Conservation (phyloP, 495 filamentous ascomycete genomes). For the Hyphodiscus hymeniophilus region DNA sequence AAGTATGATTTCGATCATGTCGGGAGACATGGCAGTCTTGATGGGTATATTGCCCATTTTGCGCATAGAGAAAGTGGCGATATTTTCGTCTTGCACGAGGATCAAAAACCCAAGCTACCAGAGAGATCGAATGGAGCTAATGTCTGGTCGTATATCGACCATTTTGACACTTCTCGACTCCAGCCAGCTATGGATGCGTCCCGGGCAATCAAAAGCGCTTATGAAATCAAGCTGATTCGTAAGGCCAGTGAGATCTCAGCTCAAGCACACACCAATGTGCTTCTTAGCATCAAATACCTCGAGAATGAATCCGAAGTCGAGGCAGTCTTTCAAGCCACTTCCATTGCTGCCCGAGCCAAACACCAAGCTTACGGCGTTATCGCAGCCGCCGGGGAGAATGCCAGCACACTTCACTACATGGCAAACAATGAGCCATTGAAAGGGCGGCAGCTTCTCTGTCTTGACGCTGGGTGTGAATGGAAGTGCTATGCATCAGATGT, state of each 20-base stretch:
- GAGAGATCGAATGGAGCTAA: slow-evolving; percentile 35
- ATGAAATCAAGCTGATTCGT: slow-evolving; percentile 73
- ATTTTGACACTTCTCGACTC: slow-evolving; percentile 32
- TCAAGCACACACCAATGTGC: slow-evolving; percentile 61
- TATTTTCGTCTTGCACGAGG: slow-evolving; percentile 34
- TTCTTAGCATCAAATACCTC: slow-evolving; percentile 49
- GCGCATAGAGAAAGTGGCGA: slow-evolving; percentile 24
- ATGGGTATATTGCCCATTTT: slow-evolving; percentile 27
- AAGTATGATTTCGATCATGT: slow-evolving; percentile 79
- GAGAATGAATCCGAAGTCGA: slow-evolving; percentile 78
- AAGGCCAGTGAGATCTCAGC: slow-evolving; percentile 71
- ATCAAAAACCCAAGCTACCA: slow-evolving; percentile 25
- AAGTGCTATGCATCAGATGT: slow-evolving; percentile 85
- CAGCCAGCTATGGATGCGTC: slow-evolving; percentile 61
- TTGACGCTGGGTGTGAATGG: slow-evolving; percentile 84
- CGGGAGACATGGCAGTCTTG: slow-evolving; percentile 36
- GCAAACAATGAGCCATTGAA: slow-evolving; percentile 64
- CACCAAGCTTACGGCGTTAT: slow-evolving; percentile 84
- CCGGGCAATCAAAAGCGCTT: slow-evolving; percentile 68
- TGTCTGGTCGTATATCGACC: not conserved
- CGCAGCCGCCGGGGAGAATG: slow-evolving; percentile 69
- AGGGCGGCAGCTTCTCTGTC: slow-evolving; percentile 60
- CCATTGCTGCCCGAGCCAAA: slow-evolving; percentile 60
- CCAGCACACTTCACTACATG: slow-evolving; percentile 77
- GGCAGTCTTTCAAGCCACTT: slow-evolving; percentile 62